Evolutionary conservation across 129 eudicot genomes (phyloP).

Genomic region (Escallonia rubra): DNA sequence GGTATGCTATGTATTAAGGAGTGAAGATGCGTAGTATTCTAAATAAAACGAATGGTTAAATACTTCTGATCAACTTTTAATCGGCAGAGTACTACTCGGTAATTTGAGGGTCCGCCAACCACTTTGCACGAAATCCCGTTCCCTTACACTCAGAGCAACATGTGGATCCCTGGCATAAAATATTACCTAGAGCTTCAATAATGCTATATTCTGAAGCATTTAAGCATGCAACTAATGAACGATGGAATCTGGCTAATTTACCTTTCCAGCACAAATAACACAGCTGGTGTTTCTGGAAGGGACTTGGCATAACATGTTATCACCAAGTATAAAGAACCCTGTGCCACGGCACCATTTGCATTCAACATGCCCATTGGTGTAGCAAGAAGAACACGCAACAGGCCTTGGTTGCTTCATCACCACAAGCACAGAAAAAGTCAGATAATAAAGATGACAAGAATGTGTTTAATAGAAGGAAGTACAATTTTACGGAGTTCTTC

Average conservation of each 20-base stretch:
- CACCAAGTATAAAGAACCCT: slow-evolving; percentile 88
- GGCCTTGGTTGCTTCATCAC: slow-evolving; percentile 85
- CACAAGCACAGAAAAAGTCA: slow-evolving; percentile 3
- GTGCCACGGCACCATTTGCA: slow-evolving; percentile 97
- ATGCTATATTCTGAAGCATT: not conserved
- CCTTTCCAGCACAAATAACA: slow-evolving; percentile 94
- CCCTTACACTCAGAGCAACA: slow-evolving; percentile 79
- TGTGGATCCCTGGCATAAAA: slow-evolving; percentile 52
- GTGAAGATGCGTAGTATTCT: too few relatives aligned
- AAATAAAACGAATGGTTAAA: too few relatives aligned
- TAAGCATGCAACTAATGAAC: not conserved
- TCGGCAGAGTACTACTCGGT: slow-evolving; percentile 19
- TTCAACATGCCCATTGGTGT: slow-evolving; percentile 74
- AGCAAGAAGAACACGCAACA: slow-evolving; percentile 61
- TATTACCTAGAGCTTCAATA: not conserved
- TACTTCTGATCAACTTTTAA: too few relatives aligned
- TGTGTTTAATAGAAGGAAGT: too few relatives aligned
- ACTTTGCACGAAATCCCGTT: slow-evolving; percentile 96
- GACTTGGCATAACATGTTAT: slow-evolving; percentile 93
- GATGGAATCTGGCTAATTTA: slow-evolving; percentile 11
- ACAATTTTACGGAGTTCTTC: too few relatives aligned
- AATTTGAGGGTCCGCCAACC: slow-evolving; percentile 76
- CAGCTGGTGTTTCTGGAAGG: slow-evolving; percentile 86
- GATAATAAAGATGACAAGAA: not conserved
- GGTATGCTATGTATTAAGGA: too few relatives aligned